phyloP scores from a whole-genome alignment of 768 basidiomycete genomes.

The Aureoboletus auriporus region DNA sequence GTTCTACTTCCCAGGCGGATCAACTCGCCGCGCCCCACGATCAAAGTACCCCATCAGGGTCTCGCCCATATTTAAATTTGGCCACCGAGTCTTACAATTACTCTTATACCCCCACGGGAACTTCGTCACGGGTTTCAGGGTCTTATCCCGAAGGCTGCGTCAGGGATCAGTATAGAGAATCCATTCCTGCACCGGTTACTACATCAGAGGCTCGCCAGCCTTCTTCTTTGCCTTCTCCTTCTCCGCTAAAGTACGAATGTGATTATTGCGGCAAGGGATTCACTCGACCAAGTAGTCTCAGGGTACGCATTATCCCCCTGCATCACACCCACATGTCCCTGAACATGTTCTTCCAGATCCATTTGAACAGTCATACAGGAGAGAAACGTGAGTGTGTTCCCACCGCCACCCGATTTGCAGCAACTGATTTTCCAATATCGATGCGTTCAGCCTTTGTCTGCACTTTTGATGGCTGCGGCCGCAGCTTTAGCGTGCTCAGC shows the following conservation, averaged over 20 bases:
- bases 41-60: conserved; percentile 23
- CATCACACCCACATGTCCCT: not conserved
- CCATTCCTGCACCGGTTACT: conserved; percentile 1
- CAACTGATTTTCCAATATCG: conserved; percentile 7
- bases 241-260: conserved; percentile 66
- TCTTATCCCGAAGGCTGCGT: conserved; percentile 13
- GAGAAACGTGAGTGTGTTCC: conserved; percentile 63
- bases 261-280: conserved; percentile 77
- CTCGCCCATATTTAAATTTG: conserved; percentile 22
- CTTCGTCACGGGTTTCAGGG: conserved; percentile 20
- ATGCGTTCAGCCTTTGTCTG: conserved; percentile 61
- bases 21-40: conserved; percentile 26
- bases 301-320: conserved; percentile 38
- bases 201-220: conserved; percentile 15
- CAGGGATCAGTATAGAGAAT: conserved; percentile 19
- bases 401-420: conserved; percentile 3
- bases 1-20: conserved; percentile 26
- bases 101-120: conserved; percentile 9
- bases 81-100: conserved; percentile 19
- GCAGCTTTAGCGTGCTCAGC: conserved; percentile 81
- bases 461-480: conserved; percentile 69
- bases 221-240: conserved; percentile 23
- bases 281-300: conserved; percentile 79
- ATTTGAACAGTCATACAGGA: conserved; percentile 80
- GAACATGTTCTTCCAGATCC: conserved; percentile 49